These are phyloP conservation scores for Mimosa bimucronata DNA, from an alignment of 306 rosid genomes.

Conservation along the genomic window DNA sequence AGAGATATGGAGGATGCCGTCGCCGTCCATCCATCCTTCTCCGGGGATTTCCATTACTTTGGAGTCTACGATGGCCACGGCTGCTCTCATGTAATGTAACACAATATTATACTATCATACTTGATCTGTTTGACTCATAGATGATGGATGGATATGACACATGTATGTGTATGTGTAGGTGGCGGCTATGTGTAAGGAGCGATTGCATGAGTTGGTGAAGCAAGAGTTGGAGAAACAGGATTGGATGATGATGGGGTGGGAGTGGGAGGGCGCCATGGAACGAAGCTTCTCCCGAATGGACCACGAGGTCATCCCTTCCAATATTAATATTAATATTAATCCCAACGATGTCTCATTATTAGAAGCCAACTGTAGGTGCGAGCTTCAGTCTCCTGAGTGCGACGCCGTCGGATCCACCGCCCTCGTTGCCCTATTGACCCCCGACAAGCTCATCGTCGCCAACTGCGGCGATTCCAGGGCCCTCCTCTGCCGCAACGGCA, in stretches of 20 bases:
- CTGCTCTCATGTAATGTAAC: slow-evolving; percentile 60
- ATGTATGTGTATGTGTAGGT: too few species aligned
- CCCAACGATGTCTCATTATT: neutral
- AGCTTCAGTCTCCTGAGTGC: slow-evolving; percentile 61
- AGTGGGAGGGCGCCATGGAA: slow-evolving; percentile 58
- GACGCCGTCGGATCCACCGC: slow-evolving; percentile 76
- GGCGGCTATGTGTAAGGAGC: slow-evolving; percentile 56
- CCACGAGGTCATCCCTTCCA: slow-evolving; percentile 48
- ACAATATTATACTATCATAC: too few species aligned
- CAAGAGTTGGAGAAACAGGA: slow-evolving; percentile 47
- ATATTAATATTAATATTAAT: too few species aligned
- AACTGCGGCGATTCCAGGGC: slow-evolving; percentile 76
- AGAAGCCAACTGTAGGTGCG: slow-evolving; percentile 53
- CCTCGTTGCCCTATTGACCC: slow-evolving; percentile 52
- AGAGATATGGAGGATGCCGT: slow-evolving; percentile 74
- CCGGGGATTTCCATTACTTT: slow-evolving; percentile 45
- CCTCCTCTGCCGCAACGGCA: slow-evolving; percentile 64
- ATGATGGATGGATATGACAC: too few species aligned
- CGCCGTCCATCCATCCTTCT: slow-evolving; percentile 43
- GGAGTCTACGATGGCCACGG: slow-evolving; percentile 80
- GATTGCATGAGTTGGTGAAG: slow-evolving; percentile 62
- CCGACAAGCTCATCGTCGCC: slow-evolving; percentile 60
- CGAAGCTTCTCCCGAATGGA: slow-evolving; percentile 63
- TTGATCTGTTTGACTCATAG: too few species aligned
- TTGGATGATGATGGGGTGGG: slow-evolving; percentile 38